A percentile compares a stretch with the other conserved stretches of the same genome.
These are phyloP conservation scores for Colletotrichum salicis DNA, from an alignment of 2,329 filamentous ascomycete species.

Conservation along the genomic window DNA sequence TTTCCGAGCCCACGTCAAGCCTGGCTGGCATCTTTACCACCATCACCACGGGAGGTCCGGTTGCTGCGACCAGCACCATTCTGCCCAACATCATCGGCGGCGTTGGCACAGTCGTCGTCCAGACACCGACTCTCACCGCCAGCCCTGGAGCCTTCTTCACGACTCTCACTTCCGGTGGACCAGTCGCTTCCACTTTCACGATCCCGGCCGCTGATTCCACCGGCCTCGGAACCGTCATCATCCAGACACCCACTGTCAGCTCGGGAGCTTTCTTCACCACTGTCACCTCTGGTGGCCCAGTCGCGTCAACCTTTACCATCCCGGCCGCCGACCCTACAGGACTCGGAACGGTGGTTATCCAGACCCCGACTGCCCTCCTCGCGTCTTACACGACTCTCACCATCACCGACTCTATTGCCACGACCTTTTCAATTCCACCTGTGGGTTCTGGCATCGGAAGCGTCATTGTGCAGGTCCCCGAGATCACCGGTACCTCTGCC, in stretches of 20 bases:
- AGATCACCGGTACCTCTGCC: neutral
- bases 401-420: neutral
- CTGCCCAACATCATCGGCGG: constrained; percentile 4
- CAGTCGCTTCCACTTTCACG: neutral
- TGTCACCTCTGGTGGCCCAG: neutral
- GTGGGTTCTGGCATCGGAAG: neutral
- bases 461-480: neutral
- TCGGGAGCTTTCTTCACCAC: neutral
- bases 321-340: neutral
- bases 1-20: constrained; percentile 13
- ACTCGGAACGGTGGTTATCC: constrained; percentile 8
- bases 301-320: neutral
- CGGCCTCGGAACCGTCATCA: constrained; percentile 8
- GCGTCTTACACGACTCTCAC: constrained; percentile 4
- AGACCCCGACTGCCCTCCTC: constrained; percentile 8
- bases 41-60: constrained; percentile 15
- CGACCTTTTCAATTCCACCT: neutral
- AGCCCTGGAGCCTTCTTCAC: neutral
- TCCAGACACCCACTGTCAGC: constrained; percentile 17
- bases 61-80: constrained; percentile 13
- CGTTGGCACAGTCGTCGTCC: constrained; percentile 26
- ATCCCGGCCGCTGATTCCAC: neutral
- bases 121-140: constrained; percentile 21
- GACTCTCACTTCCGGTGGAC: neutral
- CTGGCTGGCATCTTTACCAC: constrained; percentile 12